Base-by-base conservation (phyloP, 1,284 basidiomycete genomes). In the Leccinum laetum region DNA sequence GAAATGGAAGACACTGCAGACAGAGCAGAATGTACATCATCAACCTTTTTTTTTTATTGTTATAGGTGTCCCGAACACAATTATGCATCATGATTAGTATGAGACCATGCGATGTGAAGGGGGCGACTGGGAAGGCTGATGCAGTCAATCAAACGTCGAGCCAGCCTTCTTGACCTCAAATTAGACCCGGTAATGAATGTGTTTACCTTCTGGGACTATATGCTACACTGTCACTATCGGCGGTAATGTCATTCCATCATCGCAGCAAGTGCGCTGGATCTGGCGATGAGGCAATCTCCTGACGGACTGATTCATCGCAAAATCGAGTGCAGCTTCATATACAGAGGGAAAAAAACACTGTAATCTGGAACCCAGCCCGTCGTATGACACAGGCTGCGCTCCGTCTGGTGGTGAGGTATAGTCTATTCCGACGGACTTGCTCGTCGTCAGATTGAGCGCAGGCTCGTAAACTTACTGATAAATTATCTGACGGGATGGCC, bases 1-100 rank as follows among this genome's bases (percentile, higher is more conserved):
- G 53, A 67, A 64, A 63, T 41, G 62, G 62, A 71, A 61, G 58
- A 57, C 41, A 46, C 46, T 44, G 14, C 52, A 65, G 44, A 41
- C 52, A 67, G 41, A 16, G 16, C 26, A 56, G 53, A 29, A 65
- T 62, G 64, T 60, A 60, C 16, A 58, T 58, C 56, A 58, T 18
- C 56, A 37, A 18, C 11, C 32, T 32, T 32, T 21, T 21, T 14
- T 32, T 14, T 14, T 21, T 24, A 21, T 21, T 37, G 10, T 11
- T 29, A 11, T 56, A 26, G 26, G 53, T 29, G 53, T 26, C 9
- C 16, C 14, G 0, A 21, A 52, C 21, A 21, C 21, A 8, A 52
- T 24, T 21, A 49, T 49, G 46, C 3, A 21, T 18, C 3, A 18
- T 46, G 44, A n/a, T 44, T 35, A 35, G 16, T 46, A n/a, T 46